Percentiles rank a stretch among this genome's conserved stretches.
Evolutionary conservation across 352 stramenopile species (phyloP).

Genomic region (Blastocystis sp.): DNA sequence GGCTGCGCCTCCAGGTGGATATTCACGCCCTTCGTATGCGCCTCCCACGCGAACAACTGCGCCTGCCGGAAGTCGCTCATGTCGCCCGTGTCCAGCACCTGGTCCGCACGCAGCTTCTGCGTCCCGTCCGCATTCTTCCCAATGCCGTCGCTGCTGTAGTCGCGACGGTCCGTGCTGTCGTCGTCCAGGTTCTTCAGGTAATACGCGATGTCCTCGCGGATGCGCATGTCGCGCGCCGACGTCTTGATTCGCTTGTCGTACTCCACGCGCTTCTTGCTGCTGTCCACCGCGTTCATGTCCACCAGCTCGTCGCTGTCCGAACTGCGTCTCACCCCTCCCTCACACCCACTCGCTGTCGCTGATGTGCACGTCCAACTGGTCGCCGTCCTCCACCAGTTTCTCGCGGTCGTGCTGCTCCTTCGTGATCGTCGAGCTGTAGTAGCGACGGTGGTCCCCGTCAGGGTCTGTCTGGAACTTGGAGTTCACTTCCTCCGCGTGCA

Average conservation of each 20-base stretch:
- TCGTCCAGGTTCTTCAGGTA: slow-evolving; percentile 94
- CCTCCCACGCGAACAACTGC: slow-evolving; percentile 68
- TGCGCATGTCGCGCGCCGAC: slow-evolving; percentile 70
- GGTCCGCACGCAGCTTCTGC: slow-evolving; percentile 6
- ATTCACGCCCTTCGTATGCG: slow-evolving; percentile 63
- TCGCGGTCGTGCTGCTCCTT: slow-evolving; percentile 52
- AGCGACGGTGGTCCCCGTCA: slow-evolving; percentile 14
- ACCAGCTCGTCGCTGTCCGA: slow-evolving; percentile 78
- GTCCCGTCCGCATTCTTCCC: slow-evolving; percentile 14
- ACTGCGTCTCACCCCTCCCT: slow-evolving; percentile 61
- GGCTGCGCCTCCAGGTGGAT: slow-evolving; percentile 89
- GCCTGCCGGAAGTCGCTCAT: slow-evolving; percentile 80
- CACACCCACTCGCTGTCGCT: slow-evolving; percentile 62
- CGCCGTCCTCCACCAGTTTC: slow-evolving; percentile 58
- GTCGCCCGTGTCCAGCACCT: slow-evolving; percentile 72
- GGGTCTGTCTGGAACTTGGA: slow-evolving; percentile 45
- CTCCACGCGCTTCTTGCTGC: slow-evolving; percentile 48
- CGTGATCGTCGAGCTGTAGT: slow-evolving; percentile 33
- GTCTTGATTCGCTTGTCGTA: slow-evolving; percentile 52
- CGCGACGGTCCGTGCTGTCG: slow-evolving; percentile 93
- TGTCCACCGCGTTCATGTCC: slow-evolving; percentile 66
- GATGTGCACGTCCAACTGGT: slow-evolving; percentile 55
- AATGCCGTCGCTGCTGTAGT: slow-evolving; percentile 73
- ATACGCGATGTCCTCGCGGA: slow-evolving; percentile 96
- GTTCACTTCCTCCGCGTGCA: slow-evolving; percentile 21